Evolutionary conservation across 768 basidiomycete genomes (phyloP).

Genomic region (Pleurotus pulmonarius): DNA sequence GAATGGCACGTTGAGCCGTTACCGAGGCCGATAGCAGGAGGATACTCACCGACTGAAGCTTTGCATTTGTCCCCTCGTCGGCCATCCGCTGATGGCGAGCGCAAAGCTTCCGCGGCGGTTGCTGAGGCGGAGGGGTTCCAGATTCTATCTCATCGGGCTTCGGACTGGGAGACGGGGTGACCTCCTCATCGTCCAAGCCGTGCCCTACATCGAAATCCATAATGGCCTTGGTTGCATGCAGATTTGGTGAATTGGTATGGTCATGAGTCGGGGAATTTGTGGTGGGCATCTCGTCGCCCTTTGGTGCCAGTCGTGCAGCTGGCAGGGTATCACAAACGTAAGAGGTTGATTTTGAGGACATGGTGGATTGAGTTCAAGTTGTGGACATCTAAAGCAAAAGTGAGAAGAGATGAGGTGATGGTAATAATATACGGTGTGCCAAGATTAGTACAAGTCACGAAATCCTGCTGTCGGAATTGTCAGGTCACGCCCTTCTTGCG

Average conservation of each 20-base stretch:
- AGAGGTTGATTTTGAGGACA: slow-evolving; percentile 23
- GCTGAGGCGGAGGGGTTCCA: slow-evolving; percentile 19
- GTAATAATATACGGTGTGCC: slow-evolving; percentile 9
- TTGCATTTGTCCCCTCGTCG: slow-evolving; percentile 89
- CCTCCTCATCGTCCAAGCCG: slow-evolving; percentile 31
- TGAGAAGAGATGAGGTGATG: slow-evolving; percentile 9
- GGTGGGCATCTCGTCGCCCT: slow-evolving; percentile 8
- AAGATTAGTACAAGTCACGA: slow-evolving; percentile 3
- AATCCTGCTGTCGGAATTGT: slow-evolving; percentile 1
- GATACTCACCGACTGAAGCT: slow-evolving; percentile 77
- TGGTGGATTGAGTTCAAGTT: slow-evolving; percentile 12
- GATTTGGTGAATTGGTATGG: neutral
- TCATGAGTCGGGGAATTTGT: slow-evolving; percentile 8
- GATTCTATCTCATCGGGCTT: slow-evolving; percentile 16
- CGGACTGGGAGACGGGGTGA: slow-evolving; percentile 32
- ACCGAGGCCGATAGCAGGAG: neutral
- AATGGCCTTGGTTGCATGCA: neutral
- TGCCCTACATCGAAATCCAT: slow-evolving; percentile 13
- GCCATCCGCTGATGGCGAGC: slow-evolving; percentile 95
- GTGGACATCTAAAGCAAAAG: slow-evolving; percentile 7
- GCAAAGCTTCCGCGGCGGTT: slow-evolving; percentile 73
- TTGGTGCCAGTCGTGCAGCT: slow-evolving; percentile 47
- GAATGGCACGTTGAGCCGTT: slow-evolving; percentile 11
- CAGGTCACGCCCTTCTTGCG: slow-evolving; percentile 28
- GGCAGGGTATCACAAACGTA: slow-evolving; percentile 75